phyloP scores from a whole-genome alignment of 1,284 basidiomycete genomes.

The Pseudozyma flocculosa region DNA sequence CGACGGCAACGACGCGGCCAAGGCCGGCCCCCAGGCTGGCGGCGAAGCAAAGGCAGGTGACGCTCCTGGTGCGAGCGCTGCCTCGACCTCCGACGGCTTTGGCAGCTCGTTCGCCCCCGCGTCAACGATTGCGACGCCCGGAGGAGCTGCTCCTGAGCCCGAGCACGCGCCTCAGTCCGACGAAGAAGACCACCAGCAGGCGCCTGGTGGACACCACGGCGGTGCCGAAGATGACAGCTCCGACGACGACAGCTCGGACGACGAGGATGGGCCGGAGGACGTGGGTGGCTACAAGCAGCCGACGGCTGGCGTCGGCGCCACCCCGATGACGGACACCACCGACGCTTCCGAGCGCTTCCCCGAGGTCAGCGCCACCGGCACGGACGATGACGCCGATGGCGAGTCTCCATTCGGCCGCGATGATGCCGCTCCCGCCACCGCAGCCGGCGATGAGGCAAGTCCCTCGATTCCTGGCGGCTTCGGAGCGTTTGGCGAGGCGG shows the following conservation, averaged over 20 bases:
- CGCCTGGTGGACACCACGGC: conserved; percentile 21
- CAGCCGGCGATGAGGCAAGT: not conserved
- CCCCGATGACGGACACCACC: conserved; percentile 1
- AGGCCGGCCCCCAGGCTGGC: conserved; percentile 11
- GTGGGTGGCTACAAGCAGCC: conserved; percentile 23
- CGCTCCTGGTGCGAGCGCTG: conserved; percentile 7
- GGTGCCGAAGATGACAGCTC: conserved; percentile 17
- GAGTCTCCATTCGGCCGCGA: not conserved
- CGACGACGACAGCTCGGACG: conserved; percentile 40
- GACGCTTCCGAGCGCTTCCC: conserved; percentile 17
- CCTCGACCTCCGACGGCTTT: conserved; percentile 1
- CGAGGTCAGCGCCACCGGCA: conserved; percentile 1
- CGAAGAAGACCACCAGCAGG: conserved; percentile 1
- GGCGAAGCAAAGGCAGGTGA: too few species aligned
- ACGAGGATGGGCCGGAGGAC: conserved; percentile 48
- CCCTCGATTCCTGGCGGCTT: not conserved
- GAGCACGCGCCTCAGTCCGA: conserved; percentile 1
- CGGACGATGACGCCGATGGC: conserved; percentile 6
- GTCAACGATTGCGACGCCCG: not conserved
- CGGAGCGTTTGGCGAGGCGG: not conserved
- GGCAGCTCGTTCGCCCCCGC: not conserved
- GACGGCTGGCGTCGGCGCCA: conserved; percentile 3
- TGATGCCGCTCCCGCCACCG: not conserved
- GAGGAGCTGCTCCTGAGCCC: conserved; percentile 1
- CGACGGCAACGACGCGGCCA: conserved; percentile 6